phyloP scores from a whole-genome alignment of 2,329 filamentous ascomycete species.

The Fusarium buharicum region DNA sequence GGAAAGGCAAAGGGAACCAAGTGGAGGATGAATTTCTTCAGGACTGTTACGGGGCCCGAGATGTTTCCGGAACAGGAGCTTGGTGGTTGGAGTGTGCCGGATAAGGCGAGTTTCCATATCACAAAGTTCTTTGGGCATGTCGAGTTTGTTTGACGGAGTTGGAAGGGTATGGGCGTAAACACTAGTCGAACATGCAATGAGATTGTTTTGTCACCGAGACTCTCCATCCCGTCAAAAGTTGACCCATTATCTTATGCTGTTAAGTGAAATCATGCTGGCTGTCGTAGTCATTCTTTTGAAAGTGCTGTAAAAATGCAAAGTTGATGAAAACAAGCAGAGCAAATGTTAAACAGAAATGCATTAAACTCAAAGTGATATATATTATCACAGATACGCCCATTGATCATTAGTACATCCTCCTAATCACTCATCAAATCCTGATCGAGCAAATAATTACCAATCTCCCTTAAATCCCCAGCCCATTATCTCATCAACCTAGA shows the following conservation, averaged over 20 bases:
- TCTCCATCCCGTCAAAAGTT: too few species aligned
- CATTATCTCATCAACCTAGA: not conserved
- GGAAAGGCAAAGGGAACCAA: slow-evolving; percentile 55
- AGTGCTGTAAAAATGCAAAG: too few species aligned
- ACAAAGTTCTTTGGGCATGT: slow-evolving; percentile 58
- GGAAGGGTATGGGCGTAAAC: too few species aligned
- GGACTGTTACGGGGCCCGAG: slow-evolving; percentile 55
- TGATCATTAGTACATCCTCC: not conserved
- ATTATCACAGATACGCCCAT: not conserved
- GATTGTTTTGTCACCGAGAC: too few species aligned
- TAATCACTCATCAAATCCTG: not conserved
- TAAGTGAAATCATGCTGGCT: not conserved
- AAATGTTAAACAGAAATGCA: not conserved
- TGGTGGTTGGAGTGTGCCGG: slow-evolving; percentile 59
- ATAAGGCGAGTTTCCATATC: slow-evolving; percentile 60
- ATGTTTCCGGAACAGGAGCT: slow-evolving; percentile 58
- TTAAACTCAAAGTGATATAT: not conserved
- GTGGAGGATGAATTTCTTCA: slow-evolving; percentile 66
- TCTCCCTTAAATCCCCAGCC: not conserved
- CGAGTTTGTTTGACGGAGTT: slow-evolving; percentile 47
- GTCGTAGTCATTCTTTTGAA: too few species aligned
- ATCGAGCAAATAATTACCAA: slow-evolving; percentile 5
- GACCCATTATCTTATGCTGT: not conserved
- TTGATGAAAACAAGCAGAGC: too few species aligned
- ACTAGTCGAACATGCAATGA: not conserved